These are phyloP conservation scores for Phycomyces blakesleeanus DNA, from an alignment of 192 early-diverging fungal genomes.

Conservation along the genomic window DNA sequence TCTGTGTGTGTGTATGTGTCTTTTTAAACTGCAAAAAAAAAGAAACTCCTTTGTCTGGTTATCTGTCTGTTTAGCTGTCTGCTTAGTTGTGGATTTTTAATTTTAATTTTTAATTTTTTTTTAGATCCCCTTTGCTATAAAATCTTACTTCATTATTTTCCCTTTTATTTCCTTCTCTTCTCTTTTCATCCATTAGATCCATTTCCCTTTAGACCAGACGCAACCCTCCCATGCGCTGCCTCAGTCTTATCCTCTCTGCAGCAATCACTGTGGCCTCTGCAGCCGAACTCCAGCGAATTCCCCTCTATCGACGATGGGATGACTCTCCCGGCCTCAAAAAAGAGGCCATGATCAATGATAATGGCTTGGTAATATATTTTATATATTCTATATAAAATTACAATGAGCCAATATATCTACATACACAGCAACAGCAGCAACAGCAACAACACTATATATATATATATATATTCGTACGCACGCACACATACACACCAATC, in stretches of 20 bases:
- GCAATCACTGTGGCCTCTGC: not conserved
- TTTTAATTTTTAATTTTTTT: slow-evolving; percentile 5
- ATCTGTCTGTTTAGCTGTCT: too few relatives aligned
- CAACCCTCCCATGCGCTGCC: not conserved
- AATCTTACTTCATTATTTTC: slow-evolving; percentile 12
- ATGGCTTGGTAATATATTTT: slow-evolving; percentile 25
- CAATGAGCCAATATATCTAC: too few relatives aligned
- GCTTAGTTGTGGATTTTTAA: too few relatives aligned
- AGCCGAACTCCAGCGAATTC: slow-evolving; percentile 16
- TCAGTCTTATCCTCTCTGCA: slow-evolving; percentile 13
- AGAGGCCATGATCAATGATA: slow-evolving; percentile 23
- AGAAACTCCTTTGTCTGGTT: too few relatives aligned
- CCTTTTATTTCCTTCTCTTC: slow-evolving; percentile 13
- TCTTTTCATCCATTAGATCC: slow-evolving; percentile 6
- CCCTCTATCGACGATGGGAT: slow-evolving; percentile 12
- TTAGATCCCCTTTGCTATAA: not conserved
- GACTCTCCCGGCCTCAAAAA: slow-evolving; percentile 15
- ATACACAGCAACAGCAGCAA: too few relatives aligned
- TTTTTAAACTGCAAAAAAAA: too few relatives aligned
- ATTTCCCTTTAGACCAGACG: slow-evolving; percentile 3
- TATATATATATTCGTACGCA: too few relatives aligned
- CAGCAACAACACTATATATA: too few relatives aligned
- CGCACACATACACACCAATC: too few relatives aligned
- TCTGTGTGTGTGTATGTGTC: too few relatives aligned
- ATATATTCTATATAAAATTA: too few relatives aligned